phyloP scores from a whole-genome alignment of 2,329 filamentous ascomycete genomes.

The Pseudogymnoascus sp. region DNA sequence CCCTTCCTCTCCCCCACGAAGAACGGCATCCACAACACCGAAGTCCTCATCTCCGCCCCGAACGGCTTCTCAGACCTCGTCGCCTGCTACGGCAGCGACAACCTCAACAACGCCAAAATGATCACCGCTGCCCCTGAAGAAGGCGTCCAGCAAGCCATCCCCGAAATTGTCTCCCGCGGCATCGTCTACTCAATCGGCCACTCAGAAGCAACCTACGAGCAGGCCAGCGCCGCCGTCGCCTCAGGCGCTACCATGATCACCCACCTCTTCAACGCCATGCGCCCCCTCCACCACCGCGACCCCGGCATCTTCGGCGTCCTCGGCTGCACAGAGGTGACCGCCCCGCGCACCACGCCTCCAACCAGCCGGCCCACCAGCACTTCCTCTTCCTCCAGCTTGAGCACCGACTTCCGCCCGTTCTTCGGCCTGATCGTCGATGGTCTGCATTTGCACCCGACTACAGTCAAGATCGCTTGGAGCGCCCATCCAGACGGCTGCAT shows the following conservation, averaged over 20 bases:
- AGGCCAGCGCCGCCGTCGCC: conserved; percentile 63
- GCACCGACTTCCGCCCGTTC: conserved; percentile 49
- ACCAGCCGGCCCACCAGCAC: conserved; percentile 11
- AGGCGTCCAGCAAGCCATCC: conserved; percentile 57
- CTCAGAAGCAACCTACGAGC: conserved; percentile 78
- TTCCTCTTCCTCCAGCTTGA: not conserved
- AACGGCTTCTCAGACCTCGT: conserved; percentile 58
- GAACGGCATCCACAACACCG: conserved; percentile 75
- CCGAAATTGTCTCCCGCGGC: conserved; percentile 52
- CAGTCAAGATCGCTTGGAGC: conserved; percentile 81
- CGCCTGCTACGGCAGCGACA: conserved; percentile 63
- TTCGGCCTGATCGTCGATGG: conserved; percentile 89
- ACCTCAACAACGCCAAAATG: conserved; percentile 57
- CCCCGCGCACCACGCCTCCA: conserved; percentile 21
- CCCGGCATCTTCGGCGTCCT: conserved; percentile 84
- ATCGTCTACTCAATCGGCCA: conserved; percentile 80
- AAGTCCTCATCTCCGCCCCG: conserved; percentile 57
- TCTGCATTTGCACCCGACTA: conserved; percentile 81
- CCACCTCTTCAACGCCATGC: conserved; percentile 91
- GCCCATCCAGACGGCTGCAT: conserved; percentile 79
- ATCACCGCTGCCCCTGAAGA: conserved; percentile 81
- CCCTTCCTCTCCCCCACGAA: conserved; percentile 78
- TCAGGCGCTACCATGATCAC: conserved; percentile 83
- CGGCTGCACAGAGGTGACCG: conserved; percentile 50
- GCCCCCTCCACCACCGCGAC: conserved; percentile 81